Percentiles rank a stretch among this genome's conserved stretches.
These are phyloP conservation scores for Dichotomopilus funicola DNA, from an alignment of 2,329 filamentous ascomycete species.

Conservation along the genomic window DNA sequence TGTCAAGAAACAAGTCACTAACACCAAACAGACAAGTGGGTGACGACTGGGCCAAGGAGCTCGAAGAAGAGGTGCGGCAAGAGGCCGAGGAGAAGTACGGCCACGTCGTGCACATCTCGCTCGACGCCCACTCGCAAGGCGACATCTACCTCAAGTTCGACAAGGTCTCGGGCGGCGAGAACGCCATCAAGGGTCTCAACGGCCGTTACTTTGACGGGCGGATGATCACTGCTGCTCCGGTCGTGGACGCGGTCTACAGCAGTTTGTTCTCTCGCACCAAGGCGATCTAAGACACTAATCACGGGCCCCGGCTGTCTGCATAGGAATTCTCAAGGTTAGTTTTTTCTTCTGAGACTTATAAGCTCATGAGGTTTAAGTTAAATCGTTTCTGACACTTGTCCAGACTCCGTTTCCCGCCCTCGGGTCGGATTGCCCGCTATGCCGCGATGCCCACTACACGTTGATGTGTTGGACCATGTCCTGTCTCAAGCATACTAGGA, in stretches of 20 bases:
- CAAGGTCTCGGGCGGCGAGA: conserved; percentile 88
- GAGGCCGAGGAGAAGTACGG: conserved; percentile 96
- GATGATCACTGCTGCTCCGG: conserved; percentile 88
- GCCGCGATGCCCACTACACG: background rate
- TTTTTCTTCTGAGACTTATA: too few relatives aligned
- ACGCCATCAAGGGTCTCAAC: conserved; percentile 95
- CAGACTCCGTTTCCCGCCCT: background rate
- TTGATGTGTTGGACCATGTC: conserved; percentile 4
- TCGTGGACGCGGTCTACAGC: conserved; percentile 98
- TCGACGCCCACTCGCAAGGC: conserved; percentile 88
- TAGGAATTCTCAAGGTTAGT: conserved; percentile 38
- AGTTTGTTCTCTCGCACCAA: conserved; percentile 85
- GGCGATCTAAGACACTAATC: conserved; percentile 64
- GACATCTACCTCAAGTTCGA: conserved; percentile 99
- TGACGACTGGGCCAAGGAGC: conserved; percentile 82
- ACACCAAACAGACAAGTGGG: conserved; percentile 66
- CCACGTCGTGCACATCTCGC: conserved; percentile 91
- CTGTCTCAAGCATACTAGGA: background rate
- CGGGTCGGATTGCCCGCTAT: background rate
- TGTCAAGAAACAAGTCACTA: conserved; percentile 23
- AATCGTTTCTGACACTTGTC: background rate
- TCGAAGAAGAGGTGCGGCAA: conserved; percentile 85
- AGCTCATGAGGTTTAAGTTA: background rate
- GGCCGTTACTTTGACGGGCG: conserved; percentile 90
- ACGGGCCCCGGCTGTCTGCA: conserved; percentile 35